Evolutionary conservation across 2,329 filamentous ascomycete species (phyloP).

Genomic region (Cytospora schulzeri): DNA sequence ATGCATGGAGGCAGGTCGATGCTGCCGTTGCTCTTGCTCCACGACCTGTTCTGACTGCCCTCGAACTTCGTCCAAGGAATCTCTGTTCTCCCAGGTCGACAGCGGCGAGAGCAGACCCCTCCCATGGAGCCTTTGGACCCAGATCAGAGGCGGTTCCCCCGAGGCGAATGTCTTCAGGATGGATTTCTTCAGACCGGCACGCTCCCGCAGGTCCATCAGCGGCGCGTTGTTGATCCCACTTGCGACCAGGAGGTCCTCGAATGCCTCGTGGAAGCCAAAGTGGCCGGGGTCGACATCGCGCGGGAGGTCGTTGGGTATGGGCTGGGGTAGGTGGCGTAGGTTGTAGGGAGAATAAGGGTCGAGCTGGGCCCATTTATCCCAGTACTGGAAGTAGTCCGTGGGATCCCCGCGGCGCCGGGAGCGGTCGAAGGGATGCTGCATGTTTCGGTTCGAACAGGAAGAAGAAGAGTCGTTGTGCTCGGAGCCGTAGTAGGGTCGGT

Average conservation of each 20-base stretch:
- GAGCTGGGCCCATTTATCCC: constrained; percentile 40
- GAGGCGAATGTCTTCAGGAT: constrained; percentile 3
- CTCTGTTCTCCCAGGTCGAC: neutral
- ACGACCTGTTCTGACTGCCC: neutral
- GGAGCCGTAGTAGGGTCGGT: constrained; percentile 10
- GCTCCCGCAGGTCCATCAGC: constrained; percentile 42
- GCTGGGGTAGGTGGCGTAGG: constrained; percentile 50
- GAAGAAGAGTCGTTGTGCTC: neutral
- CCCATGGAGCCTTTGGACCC: constrained; percentile 24
- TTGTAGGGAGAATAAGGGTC: constrained; percentile 49
- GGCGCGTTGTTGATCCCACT: constrained; percentile 41
- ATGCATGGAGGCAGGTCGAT: constrained; percentile 1
- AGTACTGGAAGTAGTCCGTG: constrained; percentile 28
- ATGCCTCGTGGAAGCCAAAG: constrained; percentile 59
- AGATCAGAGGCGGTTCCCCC: constrained; percentile 22
- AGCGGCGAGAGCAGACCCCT: constrained; percentile 20
- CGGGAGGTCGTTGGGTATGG: constrained; percentile 48
- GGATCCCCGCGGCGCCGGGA: neutral
- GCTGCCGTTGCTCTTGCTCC: neutral
- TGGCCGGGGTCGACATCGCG: constrained; percentile 39
- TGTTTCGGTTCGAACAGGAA: neutral
- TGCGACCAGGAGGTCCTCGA: constrained; percentile 58
- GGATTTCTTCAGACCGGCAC: constrained; percentile 15
- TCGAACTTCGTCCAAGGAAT: neutral
- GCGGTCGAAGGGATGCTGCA: constrained; percentile 1